These are phyloP conservation scores for Curvularia lunata DNA, from an alignment of 2,329 filamentous ascomycete species.

Conservation along the genomic window DNA sequence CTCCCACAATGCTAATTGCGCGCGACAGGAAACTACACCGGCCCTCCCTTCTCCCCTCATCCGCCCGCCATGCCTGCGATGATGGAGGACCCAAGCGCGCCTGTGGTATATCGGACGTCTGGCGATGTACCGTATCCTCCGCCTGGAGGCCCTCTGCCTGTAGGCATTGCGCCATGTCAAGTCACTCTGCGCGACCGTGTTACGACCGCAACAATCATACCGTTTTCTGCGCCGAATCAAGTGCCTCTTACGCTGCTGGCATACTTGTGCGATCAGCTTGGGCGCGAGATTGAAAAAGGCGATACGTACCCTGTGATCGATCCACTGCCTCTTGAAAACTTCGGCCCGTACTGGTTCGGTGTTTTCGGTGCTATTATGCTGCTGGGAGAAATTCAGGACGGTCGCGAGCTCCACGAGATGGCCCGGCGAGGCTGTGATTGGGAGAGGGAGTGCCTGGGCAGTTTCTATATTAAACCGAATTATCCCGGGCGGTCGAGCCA, in stretches of 20 bases:
- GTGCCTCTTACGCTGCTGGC: conserved; percentile 76
- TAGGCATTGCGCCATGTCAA: conserved; percentile 73
- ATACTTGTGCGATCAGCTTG: conserved; percentile 83
- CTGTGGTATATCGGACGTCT: conserved; percentile 73
- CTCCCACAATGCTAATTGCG: conserved; percentile 13
- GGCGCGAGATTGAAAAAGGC: conserved; percentile 88
- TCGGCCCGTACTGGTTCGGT: conserved; percentile 87
- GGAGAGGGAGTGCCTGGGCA: conserved; percentile 81
- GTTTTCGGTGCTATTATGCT: conserved; percentile 90
- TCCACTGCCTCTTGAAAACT: conserved; percentile 73
- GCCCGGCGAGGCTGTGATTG: conserved; percentile 65
- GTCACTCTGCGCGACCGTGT: conserved; percentile 84
- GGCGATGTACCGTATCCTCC: conserved; percentile 70
- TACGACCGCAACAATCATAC: conserved; percentile 82
- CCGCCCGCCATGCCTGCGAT: conserved; percentile 71
- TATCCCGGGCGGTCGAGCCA: conserved; percentile 91
- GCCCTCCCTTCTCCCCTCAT: neutral
- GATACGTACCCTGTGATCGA: conserved; percentile 92
- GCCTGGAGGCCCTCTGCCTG: conserved; percentile 67
- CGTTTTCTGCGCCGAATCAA: conserved; percentile 76
- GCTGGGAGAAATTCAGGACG: conserved; percentile 69
- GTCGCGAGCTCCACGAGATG: conserved; percentile 59
- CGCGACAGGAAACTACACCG: conserved; percentile 6
- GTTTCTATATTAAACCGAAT: conserved; percentile 94
- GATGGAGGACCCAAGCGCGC: conserved; percentile 75